A percentile compares a stretch with the other conserved stretches of the same genome.
Conservation (phyloP, 345 rosid species). For the Adansonia digitata region DNA sequence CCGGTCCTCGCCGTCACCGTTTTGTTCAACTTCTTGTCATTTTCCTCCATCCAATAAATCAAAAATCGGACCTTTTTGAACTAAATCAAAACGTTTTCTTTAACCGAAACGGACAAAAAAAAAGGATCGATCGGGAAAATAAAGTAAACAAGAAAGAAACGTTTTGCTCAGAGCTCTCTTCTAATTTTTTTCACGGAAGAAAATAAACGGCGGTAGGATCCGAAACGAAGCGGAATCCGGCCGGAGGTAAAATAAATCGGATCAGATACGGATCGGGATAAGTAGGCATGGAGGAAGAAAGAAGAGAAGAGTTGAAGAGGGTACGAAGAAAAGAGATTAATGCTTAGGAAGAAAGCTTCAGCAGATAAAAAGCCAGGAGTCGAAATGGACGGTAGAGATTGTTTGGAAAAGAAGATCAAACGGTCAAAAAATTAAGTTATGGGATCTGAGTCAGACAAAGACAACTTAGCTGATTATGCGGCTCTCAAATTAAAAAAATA, state of each 20-base stretch:
- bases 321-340: neutral
- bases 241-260: conserved; percentile 7
- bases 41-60: conserved; percentile 32
- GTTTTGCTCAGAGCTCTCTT: neutral
- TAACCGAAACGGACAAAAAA: neutral
- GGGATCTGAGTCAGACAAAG: neutral
- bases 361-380: neutral
- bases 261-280: neutral
- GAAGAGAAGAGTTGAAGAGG: neutral
- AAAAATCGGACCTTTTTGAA: neutral
- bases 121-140: neutral
- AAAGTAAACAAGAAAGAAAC: neutral
- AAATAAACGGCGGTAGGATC: conserved; percentile 7
- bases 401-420: conserved; percentile 19
- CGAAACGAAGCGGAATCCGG: neutral
- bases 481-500: neutral
- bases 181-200: neutral
- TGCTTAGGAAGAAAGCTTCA: neutral
- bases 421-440: conserved; percentile 8
- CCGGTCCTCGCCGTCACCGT: neutral
- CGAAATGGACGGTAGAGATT: conserved; percentile 26
- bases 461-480: too few relatives aligned
- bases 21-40: conserved; percentile 26
- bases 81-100: neutral
- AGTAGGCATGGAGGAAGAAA: neutral